Conservation (phyloP, 257 asterid species). For the Plectranthus barbatus region DNA sequence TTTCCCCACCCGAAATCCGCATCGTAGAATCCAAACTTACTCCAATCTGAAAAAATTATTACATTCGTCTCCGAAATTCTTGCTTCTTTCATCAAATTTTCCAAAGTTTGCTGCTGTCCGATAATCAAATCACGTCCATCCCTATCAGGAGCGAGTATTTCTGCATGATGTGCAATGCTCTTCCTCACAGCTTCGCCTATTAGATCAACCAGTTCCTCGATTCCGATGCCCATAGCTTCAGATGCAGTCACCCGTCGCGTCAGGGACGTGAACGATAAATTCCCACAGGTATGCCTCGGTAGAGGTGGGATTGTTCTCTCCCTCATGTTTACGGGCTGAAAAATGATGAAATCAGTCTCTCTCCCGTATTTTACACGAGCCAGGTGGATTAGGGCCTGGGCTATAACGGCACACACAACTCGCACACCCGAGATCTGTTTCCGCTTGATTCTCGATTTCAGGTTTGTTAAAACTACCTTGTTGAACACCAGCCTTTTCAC, state of each 20-base stretch:
- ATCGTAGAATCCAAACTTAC: background rate
- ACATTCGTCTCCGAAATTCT: background rate
- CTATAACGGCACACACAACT: no score
- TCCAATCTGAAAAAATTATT: background rate
- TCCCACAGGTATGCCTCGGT: conserved; percentile 12
- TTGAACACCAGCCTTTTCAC: conserved; percentile 11
- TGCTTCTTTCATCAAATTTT: background rate
- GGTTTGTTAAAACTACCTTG: conserved; percentile 1
- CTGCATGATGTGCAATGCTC: background rate
- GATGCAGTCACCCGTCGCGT: background rate
- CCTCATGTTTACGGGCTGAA: conserved; percentile 13
- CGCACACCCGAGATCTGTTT: background rate
- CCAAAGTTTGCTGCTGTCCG: no score
- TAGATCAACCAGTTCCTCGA: no score
- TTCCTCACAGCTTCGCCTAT: no score
- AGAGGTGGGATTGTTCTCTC: conserved; percentile 9
- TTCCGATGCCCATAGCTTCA: no score
- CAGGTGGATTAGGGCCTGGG: conserved; percentile 4
- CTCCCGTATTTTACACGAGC: background rate
- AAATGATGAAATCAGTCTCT: background rate
- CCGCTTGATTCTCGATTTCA: background rate
- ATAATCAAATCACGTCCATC: background rate
- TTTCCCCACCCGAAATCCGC: no score
- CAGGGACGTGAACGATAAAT: background rate
- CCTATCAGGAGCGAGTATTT: background rate